Evolutionary conservation across 805 yeast genomes (phyloP).

Genomic region (Candida awuae): DNA sequence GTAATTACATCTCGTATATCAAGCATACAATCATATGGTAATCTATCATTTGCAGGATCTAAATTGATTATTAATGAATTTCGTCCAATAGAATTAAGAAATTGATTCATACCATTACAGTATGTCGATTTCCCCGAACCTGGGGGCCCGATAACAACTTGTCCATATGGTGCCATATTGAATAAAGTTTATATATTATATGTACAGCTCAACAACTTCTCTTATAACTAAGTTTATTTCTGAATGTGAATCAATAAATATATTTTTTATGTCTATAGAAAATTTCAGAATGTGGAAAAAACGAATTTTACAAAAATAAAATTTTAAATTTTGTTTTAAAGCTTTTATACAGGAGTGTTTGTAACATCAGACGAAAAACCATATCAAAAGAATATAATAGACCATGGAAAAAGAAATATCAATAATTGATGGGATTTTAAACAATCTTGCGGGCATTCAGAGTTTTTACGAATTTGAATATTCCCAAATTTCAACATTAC

Average conservation of each 20-base stretch:
- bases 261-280: too few species aligned
- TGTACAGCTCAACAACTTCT: too few species aligned
- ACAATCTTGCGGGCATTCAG: slow-evolving; percentile 20
- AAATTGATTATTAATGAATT: slow-evolving; percentile 76
- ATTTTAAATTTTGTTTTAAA: not conserved
- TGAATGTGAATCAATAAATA: too few species aligned
- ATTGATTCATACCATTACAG: slow-evolving; percentile 87
- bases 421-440: slow-evolving; percentile 21
- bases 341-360: not conserved
- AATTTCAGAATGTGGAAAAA: too few species aligned
- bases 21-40: slow-evolving; percentile 46
- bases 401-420: slow-evolving; percentile 21
- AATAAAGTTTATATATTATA: not conserved
- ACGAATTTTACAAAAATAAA: not conserved
- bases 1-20: slow-evolving; percentile 52
- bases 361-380: not conserved
- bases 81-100: slow-evolving; percentile 89
- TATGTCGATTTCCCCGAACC: slow-evolving; percentile 96
- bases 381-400: not conserved
- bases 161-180: slow-evolving; percentile 59
- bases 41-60: slow-evolving; percentile 69
- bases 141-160: slow-evolving; percentile 95
- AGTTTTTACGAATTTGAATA: slow-evolving; percentile 23
- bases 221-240: too few species aligned
- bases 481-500: slow-evolving; percentile 16